These are phyloP conservation scores for Begonia peltatifolia DNA, from an alignment of 306 rosid species.

Conservation along the genomic window DNA sequence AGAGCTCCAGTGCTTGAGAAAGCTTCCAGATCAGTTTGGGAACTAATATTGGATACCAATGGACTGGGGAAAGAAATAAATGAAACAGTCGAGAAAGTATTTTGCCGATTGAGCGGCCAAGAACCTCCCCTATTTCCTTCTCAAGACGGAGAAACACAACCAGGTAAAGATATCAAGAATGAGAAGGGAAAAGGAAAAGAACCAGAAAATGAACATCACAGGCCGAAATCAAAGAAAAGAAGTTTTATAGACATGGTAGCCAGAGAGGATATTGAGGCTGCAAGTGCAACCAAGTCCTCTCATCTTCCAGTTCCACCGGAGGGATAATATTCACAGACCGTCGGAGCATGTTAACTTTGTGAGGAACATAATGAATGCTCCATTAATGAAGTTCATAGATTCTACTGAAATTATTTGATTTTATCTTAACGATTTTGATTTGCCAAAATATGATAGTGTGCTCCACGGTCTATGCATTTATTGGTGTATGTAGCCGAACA, in stretches of 20 bases:
- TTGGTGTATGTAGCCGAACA: no score
- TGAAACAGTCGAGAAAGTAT: slow-evolving; percentile 71
- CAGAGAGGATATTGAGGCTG: slow-evolving; percentile 32
- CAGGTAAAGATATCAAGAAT: slow-evolving; percentile 28
- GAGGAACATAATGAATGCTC: no score
- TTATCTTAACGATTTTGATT: not conserved
- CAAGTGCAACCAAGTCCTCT: slow-evolving; percentile 6
- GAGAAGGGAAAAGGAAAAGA: slow-evolving; percentile 54
- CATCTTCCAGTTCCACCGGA: no score
- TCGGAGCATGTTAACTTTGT: no score
- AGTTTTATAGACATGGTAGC: slow-evolving; percentile 36
- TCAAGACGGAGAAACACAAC: slow-evolving; percentile 27
- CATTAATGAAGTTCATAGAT: not conserved
- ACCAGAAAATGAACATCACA: slow-evolving; percentile 22
- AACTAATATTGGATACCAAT: slow-evolving; percentile 58
- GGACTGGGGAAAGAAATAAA: slow-evolving; percentile 83
- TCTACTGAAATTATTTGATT: not conserved
- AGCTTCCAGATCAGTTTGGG: slow-evolving; percentile 98
- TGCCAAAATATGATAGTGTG: not conserved
- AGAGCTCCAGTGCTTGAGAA: slow-evolving; percentile 85
- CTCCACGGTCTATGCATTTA: no score
- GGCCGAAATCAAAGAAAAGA: slow-evolving; percentile 57
- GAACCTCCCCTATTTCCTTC: slow-evolving; percentile 78
- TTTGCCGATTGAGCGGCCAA: slow-evolving; percentile 74
- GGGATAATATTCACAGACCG: no score